phyloP scores from a whole-genome alignment of 1,284 basidiomycete genomes.

The Cryptococcus sp. region DNA sequence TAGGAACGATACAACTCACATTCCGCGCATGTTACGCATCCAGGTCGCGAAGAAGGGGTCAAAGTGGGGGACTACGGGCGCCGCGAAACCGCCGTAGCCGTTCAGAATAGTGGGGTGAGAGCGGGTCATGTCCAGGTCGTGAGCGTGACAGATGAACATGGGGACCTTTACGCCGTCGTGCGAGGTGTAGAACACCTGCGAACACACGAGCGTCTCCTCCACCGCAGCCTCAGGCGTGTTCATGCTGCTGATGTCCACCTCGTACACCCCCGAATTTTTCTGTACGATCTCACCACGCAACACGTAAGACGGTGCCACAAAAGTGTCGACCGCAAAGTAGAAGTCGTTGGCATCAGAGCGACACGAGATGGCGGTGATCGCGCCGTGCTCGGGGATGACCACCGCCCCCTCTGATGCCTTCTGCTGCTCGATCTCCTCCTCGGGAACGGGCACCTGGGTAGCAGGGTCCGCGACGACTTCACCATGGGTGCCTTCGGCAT shows the following conservation, averaged over 20 bases:
- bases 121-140: constrained; percentile 14
- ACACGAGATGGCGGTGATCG: constrained; percentile 15
- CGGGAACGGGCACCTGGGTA: constrained; percentile 14
- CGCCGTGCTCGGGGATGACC: constrained; percentile 20
- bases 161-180: constrained; percentile 18
- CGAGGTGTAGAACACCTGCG: constrained; percentile 17
- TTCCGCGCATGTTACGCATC: constrained; percentile 18
- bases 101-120: constrained; percentile 15
- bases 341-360: constrained; percentile 14
- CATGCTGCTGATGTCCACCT: constrained; percentile 15
- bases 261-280: background rate
- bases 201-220: constrained; percentile 16
- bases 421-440: constrained; percentile 12
- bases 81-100: constrained; percentile 18
- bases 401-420: constrained; percentile 3
- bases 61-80: constrained; percentile 13
- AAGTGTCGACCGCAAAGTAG: constrained; percentile 21
- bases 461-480: constrained; percentile 7
- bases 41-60: constrained; percentile 18
- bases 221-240: background rate
- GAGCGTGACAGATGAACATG: constrained; percentile 17
- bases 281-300: constrained; percentile 10
- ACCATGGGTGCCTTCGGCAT: constrained; percentile 14
- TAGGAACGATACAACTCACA: constrained; percentile 10
- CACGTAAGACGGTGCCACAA: constrained; percentile 21